These are phyloP conservation scores for Cymbopogon flexuosus DNA, from an alignment of 202 grass and related monocot genomes.

Conservation along the genomic window DNA sequence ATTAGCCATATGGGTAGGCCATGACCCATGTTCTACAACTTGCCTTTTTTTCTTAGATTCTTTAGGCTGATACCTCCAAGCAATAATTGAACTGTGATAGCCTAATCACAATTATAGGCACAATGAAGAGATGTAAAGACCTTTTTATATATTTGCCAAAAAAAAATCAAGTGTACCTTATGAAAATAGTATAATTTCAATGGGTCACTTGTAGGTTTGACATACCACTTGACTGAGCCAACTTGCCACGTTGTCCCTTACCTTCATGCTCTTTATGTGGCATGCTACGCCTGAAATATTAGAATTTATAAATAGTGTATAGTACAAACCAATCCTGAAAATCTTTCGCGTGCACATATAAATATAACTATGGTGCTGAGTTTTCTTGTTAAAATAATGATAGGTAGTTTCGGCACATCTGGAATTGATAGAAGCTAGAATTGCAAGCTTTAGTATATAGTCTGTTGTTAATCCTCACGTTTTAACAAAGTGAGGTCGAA, in stretches of 20 bases:
- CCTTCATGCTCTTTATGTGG: background rate
- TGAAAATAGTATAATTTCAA: background rate
- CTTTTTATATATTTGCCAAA: background rate
- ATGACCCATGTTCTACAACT: slow-evolving; percentile 24
- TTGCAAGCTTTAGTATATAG: background rate
- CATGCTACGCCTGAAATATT: background rate
- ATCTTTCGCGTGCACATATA: background rate
- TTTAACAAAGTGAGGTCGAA: background rate
- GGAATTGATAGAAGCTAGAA: background rate
- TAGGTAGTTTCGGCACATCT: background rate
- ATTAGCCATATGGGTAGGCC: background rate
- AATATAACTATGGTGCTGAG: background rate
- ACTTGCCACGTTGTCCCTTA: slow-evolving; percentile 14
- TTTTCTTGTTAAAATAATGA: background rate
- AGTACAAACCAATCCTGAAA: background rate
- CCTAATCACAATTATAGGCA: background rate
- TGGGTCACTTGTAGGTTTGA: background rate
- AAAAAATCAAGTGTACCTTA: background rate
- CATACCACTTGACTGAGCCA: slow-evolving; percentile 11
- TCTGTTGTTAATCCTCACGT: background rate
- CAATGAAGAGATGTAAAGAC: background rate
- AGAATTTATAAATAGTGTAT: background rate
- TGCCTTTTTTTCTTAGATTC: background rate
- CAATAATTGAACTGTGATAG: background rate
- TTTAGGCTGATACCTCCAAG: background rate